Base-by-base conservation (phyloP, 352 stramenopile genomes). In the Phytophthora kernoviae region DNA sequence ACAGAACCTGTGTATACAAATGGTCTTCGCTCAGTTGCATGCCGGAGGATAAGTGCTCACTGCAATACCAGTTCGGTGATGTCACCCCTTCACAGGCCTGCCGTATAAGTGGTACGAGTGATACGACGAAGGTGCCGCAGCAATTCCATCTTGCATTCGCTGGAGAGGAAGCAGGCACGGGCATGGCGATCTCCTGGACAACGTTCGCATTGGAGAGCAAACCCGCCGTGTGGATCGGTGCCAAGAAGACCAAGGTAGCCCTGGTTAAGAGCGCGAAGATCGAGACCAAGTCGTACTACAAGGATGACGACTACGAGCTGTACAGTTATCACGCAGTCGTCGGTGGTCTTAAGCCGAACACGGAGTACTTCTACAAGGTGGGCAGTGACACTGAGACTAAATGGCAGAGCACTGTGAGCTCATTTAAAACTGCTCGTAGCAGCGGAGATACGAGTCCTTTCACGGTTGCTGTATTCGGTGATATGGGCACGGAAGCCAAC, bases 71-170 rank as follows among this genome's bases (percentile, higher is more conserved):
- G 20, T 70, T 80, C 36, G 75, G 78, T 2, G 78, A 85, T 32
- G 39, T 81, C 20, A 81, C 70, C 26, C 60, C 61, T 4, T 73
- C 57, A 9, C 75, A 88, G 54, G 76, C 75, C 0, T 87, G 77
- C n/a, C 75, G 77, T 17, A 51, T 81, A n/a, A 58, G 40, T 5
- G 58, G 75, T 24, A 36, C 45, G 0, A 32, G 48, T 18, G 72
- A 80, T 26, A 33, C 74, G 5, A 34, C 69, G 0, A 58, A 43
- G 9, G 17, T 61, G 4, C 77, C 77, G 6, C 77, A 83, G 58
- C 78, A 88, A 26, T 57, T 85, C 33, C 78, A 88, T 55, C 56
- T 80, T 27, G 75, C 78, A 1, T 88, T 68, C 37, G 78, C 78
- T 41, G 64, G 64, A 2, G 18, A 73, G 33, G 47, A 68, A 34